Evolutionary conservation across 176 grass and related monocot genomes (phyloP).

Genomic region (Eragrostis curvula): DNA sequence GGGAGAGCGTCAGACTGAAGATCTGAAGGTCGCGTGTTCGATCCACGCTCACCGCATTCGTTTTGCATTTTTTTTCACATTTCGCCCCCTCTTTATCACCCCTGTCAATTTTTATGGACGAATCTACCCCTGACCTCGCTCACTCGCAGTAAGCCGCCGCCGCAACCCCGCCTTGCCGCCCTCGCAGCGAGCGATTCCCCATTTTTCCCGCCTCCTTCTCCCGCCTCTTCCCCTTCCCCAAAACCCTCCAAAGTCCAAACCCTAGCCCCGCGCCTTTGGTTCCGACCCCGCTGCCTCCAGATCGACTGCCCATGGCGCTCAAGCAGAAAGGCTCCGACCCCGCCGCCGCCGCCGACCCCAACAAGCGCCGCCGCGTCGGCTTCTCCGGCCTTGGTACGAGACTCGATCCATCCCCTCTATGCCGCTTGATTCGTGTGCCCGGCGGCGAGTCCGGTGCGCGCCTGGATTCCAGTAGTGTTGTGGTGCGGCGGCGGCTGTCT

Average conservation of each 20-base stretch:
- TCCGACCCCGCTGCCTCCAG: not conserved
- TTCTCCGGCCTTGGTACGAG: conserved; percentile 72
- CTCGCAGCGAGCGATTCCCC: conserved; percentile 27
- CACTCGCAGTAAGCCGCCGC: not conserved
- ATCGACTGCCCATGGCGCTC: conserved; percentile 69
- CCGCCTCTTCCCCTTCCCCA: conserved; percentile 26
- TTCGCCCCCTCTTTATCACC: too few relatives aligned
- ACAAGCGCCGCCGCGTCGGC: conserved; percentile 88
- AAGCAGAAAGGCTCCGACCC: conserved; percentile 66
- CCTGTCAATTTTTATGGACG: not conserved
- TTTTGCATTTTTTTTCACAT: not conserved
- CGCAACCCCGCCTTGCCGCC: not conserved
- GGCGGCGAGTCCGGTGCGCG: not conserved
- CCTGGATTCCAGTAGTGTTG: not conserved
- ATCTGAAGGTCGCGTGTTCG: conserved; percentile 96
- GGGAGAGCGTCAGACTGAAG: conserved; percentile 95
- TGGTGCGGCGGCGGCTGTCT: not conserved
- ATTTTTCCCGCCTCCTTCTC: conserved; percentile 31
- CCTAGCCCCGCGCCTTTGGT: conserved; percentile 26
- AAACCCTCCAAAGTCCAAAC: conserved; percentile 54
- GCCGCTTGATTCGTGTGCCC: not conserved
- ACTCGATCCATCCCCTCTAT: not conserved
- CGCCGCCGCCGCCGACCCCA: conserved; percentile 48
- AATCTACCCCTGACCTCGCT: not conserved
- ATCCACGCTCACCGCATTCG: conserved; percentile 79